Evolutionary conservation across 1,284 basidiomycete genomes (phyloP).

Genomic region (Marasmius oreades): DNA sequence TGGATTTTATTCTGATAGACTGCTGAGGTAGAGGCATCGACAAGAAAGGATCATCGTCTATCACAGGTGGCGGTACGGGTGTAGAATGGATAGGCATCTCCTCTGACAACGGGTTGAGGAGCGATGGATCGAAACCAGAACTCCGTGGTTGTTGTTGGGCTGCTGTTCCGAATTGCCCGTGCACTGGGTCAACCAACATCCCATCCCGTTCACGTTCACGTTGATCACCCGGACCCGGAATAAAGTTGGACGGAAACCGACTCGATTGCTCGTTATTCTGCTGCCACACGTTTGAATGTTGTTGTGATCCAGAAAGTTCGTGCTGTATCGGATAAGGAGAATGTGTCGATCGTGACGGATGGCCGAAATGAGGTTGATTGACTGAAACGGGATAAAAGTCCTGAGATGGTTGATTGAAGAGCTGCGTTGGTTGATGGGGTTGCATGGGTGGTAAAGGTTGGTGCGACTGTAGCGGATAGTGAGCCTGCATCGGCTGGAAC

Average conservation of each 20-base stretch:
- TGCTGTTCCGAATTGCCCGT: background rate
- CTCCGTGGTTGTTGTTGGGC: background rate
- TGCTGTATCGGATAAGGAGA: conserved; percentile 1
- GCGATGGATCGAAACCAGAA: conserved; percentile 2
- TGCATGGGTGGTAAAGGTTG: background rate
- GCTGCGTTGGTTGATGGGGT: background rate
- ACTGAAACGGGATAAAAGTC: background rate
- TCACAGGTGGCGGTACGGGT: background rate
- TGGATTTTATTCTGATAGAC: background rate
- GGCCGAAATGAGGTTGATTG: background rate
- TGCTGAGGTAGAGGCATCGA: conserved; percentile 1
- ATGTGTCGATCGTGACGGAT: background rate
- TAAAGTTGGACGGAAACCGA: background rate
- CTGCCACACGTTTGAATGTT: background rate
- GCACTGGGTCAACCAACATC: background rate
- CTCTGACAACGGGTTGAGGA: conserved; percentile 4
- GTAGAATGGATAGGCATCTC: background rate
- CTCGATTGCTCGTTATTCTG: background rate
- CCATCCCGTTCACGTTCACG: background rate
- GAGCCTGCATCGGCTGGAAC: background rate
- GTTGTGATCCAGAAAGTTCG: background rate
- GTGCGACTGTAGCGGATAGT: background rate
- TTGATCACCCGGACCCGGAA: too few species aligned
- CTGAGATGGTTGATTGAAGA: background rate
- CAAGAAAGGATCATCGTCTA: conserved; percentile 1